Conservation (phyloP, 192 early-diverging fungal genomes). For the Coemansia sp. region DNA sequence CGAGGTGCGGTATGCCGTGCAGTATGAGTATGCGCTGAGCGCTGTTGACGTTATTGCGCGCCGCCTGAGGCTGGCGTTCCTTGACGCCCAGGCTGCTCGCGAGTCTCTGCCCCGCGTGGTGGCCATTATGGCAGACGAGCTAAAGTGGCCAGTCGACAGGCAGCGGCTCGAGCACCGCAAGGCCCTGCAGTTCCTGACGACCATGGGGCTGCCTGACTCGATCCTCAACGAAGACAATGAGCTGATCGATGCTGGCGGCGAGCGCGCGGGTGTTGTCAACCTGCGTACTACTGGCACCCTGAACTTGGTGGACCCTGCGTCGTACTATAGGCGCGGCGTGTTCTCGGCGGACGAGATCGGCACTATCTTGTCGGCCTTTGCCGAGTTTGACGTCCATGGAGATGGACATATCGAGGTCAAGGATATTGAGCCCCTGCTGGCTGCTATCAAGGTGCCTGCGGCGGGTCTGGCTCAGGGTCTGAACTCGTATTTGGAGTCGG, state of each 20-base stretch:
- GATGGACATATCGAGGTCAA: constrained; percentile 50
- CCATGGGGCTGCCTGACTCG: constrained; percentile 87
- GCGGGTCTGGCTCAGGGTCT: constrained; percentile 18
- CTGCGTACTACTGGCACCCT: constrained; percentile 30
- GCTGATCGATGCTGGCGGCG: constrained; percentile 12
- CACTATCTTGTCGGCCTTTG: constrained; percentile 51
- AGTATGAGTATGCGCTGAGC: constrained; percentile 91
- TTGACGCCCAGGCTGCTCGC: constrained; percentile 88
- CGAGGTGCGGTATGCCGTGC: constrained; percentile 90
- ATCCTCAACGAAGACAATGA: constrained; percentile 31
- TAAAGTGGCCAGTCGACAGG: constrained; percentile 73
- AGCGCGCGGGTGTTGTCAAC: constrained; percentile 28
- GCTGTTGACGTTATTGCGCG: constrained; percentile 93
- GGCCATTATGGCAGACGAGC: constrained; percentile 90
- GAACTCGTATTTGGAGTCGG: constrained; percentile 20
- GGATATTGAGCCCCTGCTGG: constrained; percentile 45
- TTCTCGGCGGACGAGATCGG: constrained; percentile 60
- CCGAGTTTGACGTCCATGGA: constrained; percentile 52
- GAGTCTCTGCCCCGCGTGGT: constrained; percentile 85
- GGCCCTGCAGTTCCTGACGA: constrained; percentile 76
- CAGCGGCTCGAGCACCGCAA: constrained; percentile 70
- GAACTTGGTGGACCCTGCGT: constrained; percentile 51
- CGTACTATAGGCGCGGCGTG: constrained; percentile 56
- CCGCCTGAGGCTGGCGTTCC: constrained; percentile 88
- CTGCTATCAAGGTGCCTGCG: constrained; percentile 38